Conservation (phyloP, 169 alveolate genomes). For the Cryptosporidium meleagridis region DNA sequence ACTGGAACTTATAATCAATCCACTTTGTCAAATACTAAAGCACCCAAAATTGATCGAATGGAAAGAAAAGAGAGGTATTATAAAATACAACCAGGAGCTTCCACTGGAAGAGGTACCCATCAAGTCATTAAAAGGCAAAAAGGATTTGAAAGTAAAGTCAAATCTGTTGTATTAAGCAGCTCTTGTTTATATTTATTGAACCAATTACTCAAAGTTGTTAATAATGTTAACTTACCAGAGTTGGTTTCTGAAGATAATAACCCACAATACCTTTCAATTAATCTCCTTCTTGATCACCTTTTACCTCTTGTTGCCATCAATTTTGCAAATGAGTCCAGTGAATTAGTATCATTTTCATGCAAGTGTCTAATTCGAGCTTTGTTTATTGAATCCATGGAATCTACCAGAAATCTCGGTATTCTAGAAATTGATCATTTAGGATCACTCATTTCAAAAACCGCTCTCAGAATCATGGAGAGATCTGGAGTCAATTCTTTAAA, state of each 20-base stretch:
- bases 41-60: not conserved
- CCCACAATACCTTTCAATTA: not conserved
- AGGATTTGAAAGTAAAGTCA: constrained; percentile 50
- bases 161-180: constrained; percentile 13
- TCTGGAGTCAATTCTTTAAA: constrained; percentile 16
- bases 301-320: not conserved
- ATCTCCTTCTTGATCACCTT: not conserved
- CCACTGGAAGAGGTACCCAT: constrained; percentile 67
- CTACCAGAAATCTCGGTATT: not conserved
- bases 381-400: constrained; percentile 15
- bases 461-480: constrained; percentile 43
- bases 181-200: constrained; percentile 40
- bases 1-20: not conserved
- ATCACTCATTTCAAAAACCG: constrained; percentile 18
- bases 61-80: constrained; percentile 26
- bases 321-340: constrained; percentile 40
- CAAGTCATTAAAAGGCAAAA: constrained; percentile 48
- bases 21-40: not conserved
- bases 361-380: constrained; percentile 11
- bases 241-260: not conserved
- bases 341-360: constrained; percentile 45
- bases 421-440: constrained; percentile 38
- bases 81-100: constrained; percentile 64
- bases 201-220: constrained; percentile 26
- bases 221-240: not conserved